Conservation (phyloP, 1,284 basidiomycete species). For the Apiotrichum mycotoxinovorans region DNA sequence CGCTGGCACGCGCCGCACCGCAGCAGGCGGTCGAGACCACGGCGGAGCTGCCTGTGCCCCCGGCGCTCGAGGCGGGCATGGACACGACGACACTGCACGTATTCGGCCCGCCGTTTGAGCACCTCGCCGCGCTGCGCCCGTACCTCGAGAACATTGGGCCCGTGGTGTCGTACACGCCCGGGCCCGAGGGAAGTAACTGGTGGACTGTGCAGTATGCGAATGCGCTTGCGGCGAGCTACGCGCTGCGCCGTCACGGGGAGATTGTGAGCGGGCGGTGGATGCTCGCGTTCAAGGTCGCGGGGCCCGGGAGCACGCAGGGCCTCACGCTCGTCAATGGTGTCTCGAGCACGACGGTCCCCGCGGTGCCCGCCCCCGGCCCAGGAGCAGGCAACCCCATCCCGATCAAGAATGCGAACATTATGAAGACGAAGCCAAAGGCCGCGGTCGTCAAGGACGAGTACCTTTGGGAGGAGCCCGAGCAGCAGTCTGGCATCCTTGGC, state of each 20-base stretch:
- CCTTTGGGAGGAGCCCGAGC: conserved; percentile 36
- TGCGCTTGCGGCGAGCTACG: conserved; percentile 33
- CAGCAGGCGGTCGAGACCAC: conserved; percentile 1
- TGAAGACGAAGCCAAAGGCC: conserved; percentile 22
- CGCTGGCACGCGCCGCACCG: background rate
- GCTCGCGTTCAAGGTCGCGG: conserved; percentile 41
- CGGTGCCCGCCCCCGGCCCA: background rate
- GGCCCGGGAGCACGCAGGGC: conserved; percentile 25
- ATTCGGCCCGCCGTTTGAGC: conserved; percentile 40
- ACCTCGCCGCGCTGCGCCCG: conserved; percentile 29
- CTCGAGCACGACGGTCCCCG: background rate
- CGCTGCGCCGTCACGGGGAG: conserved; percentile 42
- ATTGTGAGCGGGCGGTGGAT: conserved; percentile 40
- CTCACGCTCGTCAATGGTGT: conserved; percentile 24
- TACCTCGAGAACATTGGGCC: conserved; percentile 37
- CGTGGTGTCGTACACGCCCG: conserved; percentile 32
- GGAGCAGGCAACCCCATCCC: conserved; percentile 28
- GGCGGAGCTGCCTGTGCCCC: conserved; percentile 27
- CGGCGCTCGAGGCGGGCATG: conserved; percentile 27
- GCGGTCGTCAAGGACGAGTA: conserved; percentile 27
- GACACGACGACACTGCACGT: conserved; percentile 39
- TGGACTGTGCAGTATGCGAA: conserved; percentile 34
- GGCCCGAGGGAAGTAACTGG: conserved; percentile 43
- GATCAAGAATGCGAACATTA: conserved; percentile 24
- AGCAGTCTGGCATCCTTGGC: conserved; percentile 26